Conservation (phyloP, 139 green algal genomes). For the Chlamydomonas urium region DNA sequence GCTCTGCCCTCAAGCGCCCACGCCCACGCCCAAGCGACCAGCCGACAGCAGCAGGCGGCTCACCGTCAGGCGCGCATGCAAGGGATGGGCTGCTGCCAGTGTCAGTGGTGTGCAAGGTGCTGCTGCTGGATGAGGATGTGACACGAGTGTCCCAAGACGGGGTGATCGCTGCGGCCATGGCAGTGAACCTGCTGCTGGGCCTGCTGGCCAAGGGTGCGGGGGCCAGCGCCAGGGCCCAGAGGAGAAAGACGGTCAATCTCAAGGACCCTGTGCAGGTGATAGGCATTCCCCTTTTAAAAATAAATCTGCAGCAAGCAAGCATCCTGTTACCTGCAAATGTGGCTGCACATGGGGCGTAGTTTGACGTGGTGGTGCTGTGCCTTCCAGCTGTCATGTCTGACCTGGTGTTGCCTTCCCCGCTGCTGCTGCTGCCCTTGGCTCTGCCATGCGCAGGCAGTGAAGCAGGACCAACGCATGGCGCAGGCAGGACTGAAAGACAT, state of each 20-base stretch:
- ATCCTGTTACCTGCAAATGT: neutral
- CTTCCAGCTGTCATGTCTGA: neutral
- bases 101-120: slow-evolving; percentile 55
- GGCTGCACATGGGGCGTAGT: too few species aligned
- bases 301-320: too few species aligned
- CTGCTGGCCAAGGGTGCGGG: slow-evolving; percentile 37
- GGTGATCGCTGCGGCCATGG: slow-evolving; percentile 37
- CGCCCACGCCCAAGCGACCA: too few species aligned
- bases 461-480: slow-evolving; percentile 4
- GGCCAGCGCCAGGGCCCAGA: slow-evolving; percentile 23
- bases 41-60: too few species aligned
- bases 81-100: slow-evolving; percentile 30
- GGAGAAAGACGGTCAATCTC: slow-evolving; percentile 21
- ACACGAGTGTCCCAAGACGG: slow-evolving; percentile 42
- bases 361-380: neutral
- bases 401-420: neutral
- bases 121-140: slow-evolving; percentile 52
- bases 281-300: too few species aligned
- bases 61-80: too few species aligned
- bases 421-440: neutral
- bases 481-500: slow-evolving; percentile 3
- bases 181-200: slow-evolving; percentile 46
- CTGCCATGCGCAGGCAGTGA: neutral
- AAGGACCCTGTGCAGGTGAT: slow-evolving; percentile 1
- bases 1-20: too few species aligned